Evolutionary conservation across 2,329 filamentous ascomycete genomes (phyloP), one percentile per base, ranked within the genome.

Genomic region (Mycosphaerella sp.): DNA sequence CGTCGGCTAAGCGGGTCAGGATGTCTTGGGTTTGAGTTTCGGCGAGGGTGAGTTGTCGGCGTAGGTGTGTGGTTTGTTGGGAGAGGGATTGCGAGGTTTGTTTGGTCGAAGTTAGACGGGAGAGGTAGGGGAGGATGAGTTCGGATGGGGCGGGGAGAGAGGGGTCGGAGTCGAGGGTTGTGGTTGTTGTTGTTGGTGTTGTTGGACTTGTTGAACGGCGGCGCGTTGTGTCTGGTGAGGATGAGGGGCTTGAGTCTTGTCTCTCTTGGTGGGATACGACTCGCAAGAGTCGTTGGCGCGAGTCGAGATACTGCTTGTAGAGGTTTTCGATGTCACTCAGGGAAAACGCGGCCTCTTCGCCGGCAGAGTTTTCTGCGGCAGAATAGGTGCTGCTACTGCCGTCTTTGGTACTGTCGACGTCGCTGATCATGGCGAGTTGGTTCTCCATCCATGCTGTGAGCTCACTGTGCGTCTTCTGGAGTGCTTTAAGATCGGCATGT

Each of bases 391-490:
- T 48, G 32, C 36, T 45, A 14, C 39, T 43, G 21, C 48, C 51
- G 10, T 57, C 57, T 41, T 51, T 56, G 7, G 51, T 50, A 6
- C 51, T 43, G 31, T 66, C 65, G 2, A 58, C 57, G 11, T 64
- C 58, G 21, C 66, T 63, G 17, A 69, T 68, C 7, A 65, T 45
- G 1, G 60, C 61, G 6, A 69, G 57, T 56, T 68, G 66, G 12
- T 53, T 55, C 49, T 69, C 66, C 61, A 69, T 69, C 66, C 66
- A 69, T 11, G 51, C 52, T 2, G 66, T 69, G 36, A 69, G 61
- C 47, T 64, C 63, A n/a, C 63, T 64, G 23, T 66, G 60, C 1
- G 66, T 61, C 42, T 59, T 60, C 53, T 69, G 65, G 11, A 69
- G 48, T 1, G 62, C 66, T 26, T 58, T 47, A 10, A 66, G 45